Conservation (phyloP, 2,329 filamentous ascomycete species). For the Fusarium floridanum region DNA sequence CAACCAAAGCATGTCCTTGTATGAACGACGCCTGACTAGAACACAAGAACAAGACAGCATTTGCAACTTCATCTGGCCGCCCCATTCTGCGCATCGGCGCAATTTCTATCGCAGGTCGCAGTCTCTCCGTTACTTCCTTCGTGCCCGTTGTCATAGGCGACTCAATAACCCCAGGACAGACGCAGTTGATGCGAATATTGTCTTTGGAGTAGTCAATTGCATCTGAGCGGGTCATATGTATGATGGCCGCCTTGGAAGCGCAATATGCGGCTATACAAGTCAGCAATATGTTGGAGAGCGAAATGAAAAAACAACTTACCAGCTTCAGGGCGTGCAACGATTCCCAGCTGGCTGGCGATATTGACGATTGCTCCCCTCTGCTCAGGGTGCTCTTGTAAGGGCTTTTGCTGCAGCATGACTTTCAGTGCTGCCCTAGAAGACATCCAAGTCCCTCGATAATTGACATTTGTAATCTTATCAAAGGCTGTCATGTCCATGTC, state of each 20-base stretch:
- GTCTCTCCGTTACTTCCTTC: constrained; percentile 48
- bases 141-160: constrained; percentile 60
- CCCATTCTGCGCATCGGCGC: constrained; percentile 67
- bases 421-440: constrained; percentile 58
- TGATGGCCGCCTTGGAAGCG: constrained; percentile 69
- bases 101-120: constrained; percentile 58
- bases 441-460: constrained; percentile 66
- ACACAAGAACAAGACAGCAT: constrained; percentile 63
- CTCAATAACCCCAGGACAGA: constrained; percentile 74
- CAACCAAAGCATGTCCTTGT: constrained; percentile 64
- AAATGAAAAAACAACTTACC: constrained; percentile 6
- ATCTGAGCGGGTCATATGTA: constrained; percentile 68
- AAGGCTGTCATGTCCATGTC: constrained; percentile 64
- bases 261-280: constrained; percentile 64
- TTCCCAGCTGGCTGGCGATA: constrained; percentile 65
- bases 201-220: constrained; percentile 67
- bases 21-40: constrained; percentile 64
- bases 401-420: constrained; percentile 61
- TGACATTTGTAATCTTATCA: constrained; percentile 66
- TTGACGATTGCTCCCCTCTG: constrained; percentile 65
- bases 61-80: constrained; percentile 61
- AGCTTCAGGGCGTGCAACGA: constrained; percentile 61
- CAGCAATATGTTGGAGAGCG: neutral
- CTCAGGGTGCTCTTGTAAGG: constrained; percentile 54
- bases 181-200: constrained; percentile 64